phyloP scores from a whole-genome alignment of 164 flowering plant genomes.

The Paratinospora sagittata region DNA sequence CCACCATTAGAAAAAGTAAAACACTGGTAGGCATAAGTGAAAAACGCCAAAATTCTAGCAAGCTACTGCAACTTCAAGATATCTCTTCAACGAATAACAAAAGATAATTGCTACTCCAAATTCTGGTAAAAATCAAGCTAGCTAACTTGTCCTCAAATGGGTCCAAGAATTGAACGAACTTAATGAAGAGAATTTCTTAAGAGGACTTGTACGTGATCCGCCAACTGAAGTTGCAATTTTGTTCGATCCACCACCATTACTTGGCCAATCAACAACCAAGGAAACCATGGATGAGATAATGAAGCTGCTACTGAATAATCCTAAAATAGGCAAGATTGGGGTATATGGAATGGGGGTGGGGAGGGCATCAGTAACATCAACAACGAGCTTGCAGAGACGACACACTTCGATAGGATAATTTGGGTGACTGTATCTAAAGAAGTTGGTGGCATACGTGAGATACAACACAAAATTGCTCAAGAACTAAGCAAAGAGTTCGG shows the following conservation, averaged over 20 bases:
- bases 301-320: too few species aligned
- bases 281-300: neutral
- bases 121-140: neutral
- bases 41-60: too few species aligned
- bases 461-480: constrained; percentile 11
- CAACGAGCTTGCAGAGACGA: neutral
- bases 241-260: neutral
- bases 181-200: neutral
- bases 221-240: neutral
- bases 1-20: too few species aligned
- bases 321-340: constrained; percentile 7
- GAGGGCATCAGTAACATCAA: constrained; percentile 13
- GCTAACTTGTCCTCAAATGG: neutral
- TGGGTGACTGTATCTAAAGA: too few species aligned
- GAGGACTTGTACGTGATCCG: neutral
- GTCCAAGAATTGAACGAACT: constrained; percentile 5
- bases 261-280: constrained; percentile 1
- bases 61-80: too few species aligned
- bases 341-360: constrained; percentile 19
- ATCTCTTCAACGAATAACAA: too few species aligned
- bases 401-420: neutral
- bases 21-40: too few species aligned
- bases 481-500: too few species aligned
- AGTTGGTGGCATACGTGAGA: neutral
- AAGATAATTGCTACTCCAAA: neutral